phyloP scores from a whole-genome alignment of 306 rosid species.

The Castanea sativa region DNA sequence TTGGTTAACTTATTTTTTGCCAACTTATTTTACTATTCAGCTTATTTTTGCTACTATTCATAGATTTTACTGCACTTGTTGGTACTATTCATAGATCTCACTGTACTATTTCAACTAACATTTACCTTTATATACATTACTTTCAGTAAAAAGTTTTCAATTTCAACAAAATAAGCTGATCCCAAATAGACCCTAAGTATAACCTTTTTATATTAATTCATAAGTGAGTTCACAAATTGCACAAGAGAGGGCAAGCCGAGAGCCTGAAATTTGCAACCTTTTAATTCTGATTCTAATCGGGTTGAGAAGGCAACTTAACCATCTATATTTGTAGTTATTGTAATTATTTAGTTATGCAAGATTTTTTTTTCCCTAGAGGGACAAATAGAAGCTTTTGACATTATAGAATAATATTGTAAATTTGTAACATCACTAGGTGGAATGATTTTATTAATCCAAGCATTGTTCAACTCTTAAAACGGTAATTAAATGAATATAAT shows the following conservation, averaged over 20 bases:
- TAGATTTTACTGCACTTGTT: too few relatives aligned
- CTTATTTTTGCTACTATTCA: too few relatives aligned
- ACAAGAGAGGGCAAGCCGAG: not conserved
- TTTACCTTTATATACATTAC: too few relatives aligned
- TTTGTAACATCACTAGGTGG: not conserved
- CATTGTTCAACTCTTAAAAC: not conserved
- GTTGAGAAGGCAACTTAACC: not conserved
- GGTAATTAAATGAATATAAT: not conserved
- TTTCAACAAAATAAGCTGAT: too few relatives aligned
- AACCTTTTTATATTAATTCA: too few relatives aligned
- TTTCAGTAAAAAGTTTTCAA: too few relatives aligned
- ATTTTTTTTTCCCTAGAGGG: not conserved
- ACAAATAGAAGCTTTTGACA: not conserved
- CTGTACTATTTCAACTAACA: too few relatives aligned
- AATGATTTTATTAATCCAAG: slow-evolving; percentile 1
- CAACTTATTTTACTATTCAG: too few relatives aligned
- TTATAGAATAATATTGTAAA: not conserved
- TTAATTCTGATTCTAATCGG: not conserved
- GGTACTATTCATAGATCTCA: too few relatives aligned
- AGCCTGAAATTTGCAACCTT: not conserved
- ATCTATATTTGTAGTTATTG: not conserved
- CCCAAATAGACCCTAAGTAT: too few relatives aligned
- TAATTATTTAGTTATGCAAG: not conserved
- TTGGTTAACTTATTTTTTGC: too few relatives aligned
- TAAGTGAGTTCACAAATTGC: not conserved